Percentiles rank a stretch among this genome's conserved stretches.
phyloP scores from a whole-genome alignment of 352 stramenopile species.

The Phytophthora kernoviae region DNA sequence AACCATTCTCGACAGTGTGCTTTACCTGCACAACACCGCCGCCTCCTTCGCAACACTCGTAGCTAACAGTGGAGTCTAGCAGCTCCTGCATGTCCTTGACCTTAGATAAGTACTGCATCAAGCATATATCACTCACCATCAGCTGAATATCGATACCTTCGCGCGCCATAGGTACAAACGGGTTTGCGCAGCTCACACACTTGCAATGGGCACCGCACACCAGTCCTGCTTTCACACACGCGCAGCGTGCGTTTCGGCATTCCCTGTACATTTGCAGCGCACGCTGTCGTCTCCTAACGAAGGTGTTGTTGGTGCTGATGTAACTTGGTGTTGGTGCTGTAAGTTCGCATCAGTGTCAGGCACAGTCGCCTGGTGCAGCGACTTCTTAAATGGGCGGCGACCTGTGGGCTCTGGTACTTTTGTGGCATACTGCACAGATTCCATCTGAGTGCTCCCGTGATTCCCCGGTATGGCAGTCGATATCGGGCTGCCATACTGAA shows the following conservation, averaged over 20 bases:
- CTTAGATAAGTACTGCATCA: constrained; percentile 86
- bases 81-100: constrained; percentile 87
- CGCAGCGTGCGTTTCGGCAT: constrained; percentile 81
- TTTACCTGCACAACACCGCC: constrained; percentile 66
- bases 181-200: constrained; percentile 78
- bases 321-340: constrained; percentile 9
- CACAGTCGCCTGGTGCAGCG: constrained; percentile 49
- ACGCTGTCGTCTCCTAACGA: constrained; percentile 30
- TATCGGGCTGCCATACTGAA: constrained; percentile 61
- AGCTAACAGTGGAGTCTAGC: constrained; percentile 67
- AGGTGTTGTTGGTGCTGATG: not conserved
- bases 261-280: constrained; percentile 84
- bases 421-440: constrained; percentile 49
- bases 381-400: constrained; percentile 71
- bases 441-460: constrained; percentile 24
- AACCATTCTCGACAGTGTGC: constrained; percentile 63
- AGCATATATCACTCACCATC: constrained; percentile 72
- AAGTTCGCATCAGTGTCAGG: constrained; percentile 7
- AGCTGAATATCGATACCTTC: constrained; percentile 72
- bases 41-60: constrained; percentile 66
- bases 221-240: constrained; percentile 80
- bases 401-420: constrained; percentile 63
- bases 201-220: constrained; percentile 83
- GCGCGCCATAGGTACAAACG: constrained; percentile 74
- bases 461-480: constrained; percentile 8